Base-by-base conservation (phyloP, 306 rosid species). In the Cicer pinnatifidum region DNA sequence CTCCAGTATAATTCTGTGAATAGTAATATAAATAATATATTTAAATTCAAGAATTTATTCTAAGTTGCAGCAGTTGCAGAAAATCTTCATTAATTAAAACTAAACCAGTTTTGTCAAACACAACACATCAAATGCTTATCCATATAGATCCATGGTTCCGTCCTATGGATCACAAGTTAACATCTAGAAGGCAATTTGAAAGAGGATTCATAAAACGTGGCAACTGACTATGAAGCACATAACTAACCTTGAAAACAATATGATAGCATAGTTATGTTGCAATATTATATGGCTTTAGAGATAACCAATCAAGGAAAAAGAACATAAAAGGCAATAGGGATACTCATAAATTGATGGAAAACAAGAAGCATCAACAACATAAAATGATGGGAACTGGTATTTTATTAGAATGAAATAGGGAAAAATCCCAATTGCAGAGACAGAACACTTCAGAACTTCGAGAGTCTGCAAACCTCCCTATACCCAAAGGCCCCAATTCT, bases 1-100 rank as follows among this genome's bases (percentile, higher is more conserved):
- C 98, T 80, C 97, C 97, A 65, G 97, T 72, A 84, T 93, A 93
- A 69, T 46, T 89, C 98, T 93, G 87, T 83, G 78, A 38, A 77
- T 23, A 63, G 53, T 12, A 0, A 11, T 17, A 45, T 19, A 78
- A 52, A 16, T 35, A 37, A 50, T n/a, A 80, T 50, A 17, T 46
- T 16, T 64, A 20, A 16, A 77, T 69, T 63, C 28, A 67, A 57
- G 60, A 67, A 72, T 39, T 43, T 15, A 17, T 53, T 57, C 41
- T 35, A 69, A 69, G 44, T 39, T 52, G 44, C 43, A 37, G 41
- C 53, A 74, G 33, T 46, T 6, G 17, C 39, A 73, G 58, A 41
- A 11, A 15, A 77, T 37, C 48, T 58, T 77, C 76, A 67, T 12
- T 20, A 4, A 51, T 9, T 20, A 6, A 57, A 64, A 72, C 16